A percentile compares a stretch with the other conserved stretches of the same genome.
Conservation (phyloP, 257 asterid species). For the Capsicum chinense region DNA sequence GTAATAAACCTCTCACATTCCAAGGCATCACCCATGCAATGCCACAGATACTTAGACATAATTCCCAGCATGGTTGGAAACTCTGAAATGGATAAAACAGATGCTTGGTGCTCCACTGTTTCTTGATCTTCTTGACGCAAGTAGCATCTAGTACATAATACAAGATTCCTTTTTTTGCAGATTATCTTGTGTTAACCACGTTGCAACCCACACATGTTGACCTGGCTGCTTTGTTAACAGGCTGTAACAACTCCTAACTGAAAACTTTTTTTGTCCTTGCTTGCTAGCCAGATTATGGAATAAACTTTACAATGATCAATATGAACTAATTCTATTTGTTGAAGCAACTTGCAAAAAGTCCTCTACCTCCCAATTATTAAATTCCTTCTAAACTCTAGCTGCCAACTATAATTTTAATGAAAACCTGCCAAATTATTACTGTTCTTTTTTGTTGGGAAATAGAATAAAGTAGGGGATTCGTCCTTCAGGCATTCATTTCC, state of each 20-base stretch:
- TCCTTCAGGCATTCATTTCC: background rate
- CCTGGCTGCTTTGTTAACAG: background rate
- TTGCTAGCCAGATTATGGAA: background rate
- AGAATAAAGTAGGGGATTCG: background rate
- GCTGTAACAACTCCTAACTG: background rate
- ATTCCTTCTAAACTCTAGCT: background rate
- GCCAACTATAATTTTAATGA: background rate
- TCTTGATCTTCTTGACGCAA: background rate
- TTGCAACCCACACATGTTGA: background rate
- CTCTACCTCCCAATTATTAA: background rate
- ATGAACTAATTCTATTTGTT: background rate
- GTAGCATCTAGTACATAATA: background rate
- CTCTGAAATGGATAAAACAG: background rate
- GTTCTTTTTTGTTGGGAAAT: conserved; percentile 3
- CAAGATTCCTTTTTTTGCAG: background rate
- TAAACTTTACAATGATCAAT: background rate
- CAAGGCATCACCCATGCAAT: conserved; percentile 4
- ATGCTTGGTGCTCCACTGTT: background rate
- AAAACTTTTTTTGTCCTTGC: background rate
- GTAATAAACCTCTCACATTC: background rate
- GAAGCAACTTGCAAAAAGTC: background rate
- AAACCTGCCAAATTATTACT: background rate
- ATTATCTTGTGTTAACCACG: background rate
- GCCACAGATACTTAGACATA: background rate
- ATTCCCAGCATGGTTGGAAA: background rate